These are phyloP conservation scores for Aspergillus sp. DNA, from an alignment of 2,329 filamentous ascomycete genomes.

Conservation along the genomic window DNA sequence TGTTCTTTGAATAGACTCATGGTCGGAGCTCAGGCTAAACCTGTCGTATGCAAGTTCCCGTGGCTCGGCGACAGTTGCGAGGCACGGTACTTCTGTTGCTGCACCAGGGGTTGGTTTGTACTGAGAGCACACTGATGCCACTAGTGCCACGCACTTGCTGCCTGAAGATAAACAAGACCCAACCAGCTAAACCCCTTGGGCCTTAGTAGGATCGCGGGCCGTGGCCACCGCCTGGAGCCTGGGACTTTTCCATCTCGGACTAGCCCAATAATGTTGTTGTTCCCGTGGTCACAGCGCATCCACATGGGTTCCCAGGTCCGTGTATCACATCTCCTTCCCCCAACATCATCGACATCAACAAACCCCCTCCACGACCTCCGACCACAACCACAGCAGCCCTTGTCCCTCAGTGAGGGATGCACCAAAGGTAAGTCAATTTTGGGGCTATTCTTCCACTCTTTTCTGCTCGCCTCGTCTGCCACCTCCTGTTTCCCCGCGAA, in stretches of 20 bases:
- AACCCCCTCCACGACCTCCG: conserved; percentile 4
- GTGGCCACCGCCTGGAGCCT: conserved; percentile 12
- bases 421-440: conserved; percentile 20
- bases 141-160: conserved; percentile 7
- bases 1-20: no score
- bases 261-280: conserved; percentile 11
- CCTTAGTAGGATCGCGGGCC: conserved; percentile 10
- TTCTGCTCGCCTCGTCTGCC: conserved; percentile 6
- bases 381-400: conserved; percentile 3
- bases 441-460: conserved; percentile 4
- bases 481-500: not conserved
- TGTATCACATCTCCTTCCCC: conserved; percentile 8
- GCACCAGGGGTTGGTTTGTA: not conserved
- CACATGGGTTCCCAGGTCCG: conserved; percentile 8
- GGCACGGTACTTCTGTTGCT: no score
- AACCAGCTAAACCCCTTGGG: conserved; percentile 1
- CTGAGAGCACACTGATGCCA: not conserved
- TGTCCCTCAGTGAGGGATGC: conserved; percentile 25
- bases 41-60: no score
- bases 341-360: conserved; percentile 13
- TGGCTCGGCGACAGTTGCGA: no score
- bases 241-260: not conserved
- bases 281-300: conserved; percentile 16
- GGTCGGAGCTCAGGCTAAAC: no score
- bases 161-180: conserved; percentile 1